A percentile compares a stretch with the other conserved stretches of the same genome.
Evolutionary conservation across 2,329 filamentous ascomycete species (phyloP).

Genomic region (Alternaria triticina): DNA sequence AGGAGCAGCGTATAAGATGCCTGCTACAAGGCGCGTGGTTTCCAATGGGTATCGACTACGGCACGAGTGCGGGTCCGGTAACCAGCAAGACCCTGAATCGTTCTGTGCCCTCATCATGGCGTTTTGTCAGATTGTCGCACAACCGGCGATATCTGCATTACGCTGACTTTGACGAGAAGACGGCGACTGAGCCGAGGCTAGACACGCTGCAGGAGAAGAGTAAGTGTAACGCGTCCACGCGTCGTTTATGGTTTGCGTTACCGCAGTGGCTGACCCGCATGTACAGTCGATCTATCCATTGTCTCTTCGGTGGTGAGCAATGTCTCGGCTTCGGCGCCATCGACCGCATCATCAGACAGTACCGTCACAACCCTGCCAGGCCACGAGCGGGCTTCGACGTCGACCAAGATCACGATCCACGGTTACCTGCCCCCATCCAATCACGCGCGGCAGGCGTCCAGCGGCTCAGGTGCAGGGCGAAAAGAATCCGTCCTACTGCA

Average conservation of each 20-base stretch:
- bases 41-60: constrained; percentile 59
- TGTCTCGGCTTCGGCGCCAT: constrained; percentile 69
- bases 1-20: constrained; percentile 92
- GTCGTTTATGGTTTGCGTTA: constrained; percentile 21
- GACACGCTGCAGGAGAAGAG: constrained; percentile 77
- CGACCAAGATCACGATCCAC: constrained; percentile 91
- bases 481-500: constrained; percentile 79
- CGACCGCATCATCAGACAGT: constrained; percentile 56
- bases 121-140: constrained; percentile 87
- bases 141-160: constrained; percentile 92
- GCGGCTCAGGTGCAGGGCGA: constrained; percentile 39
- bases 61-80: constrained; percentile 54
- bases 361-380: constrained; percentile 52
- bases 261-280: constrained; percentile 36
- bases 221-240: constrained; percentile 43
- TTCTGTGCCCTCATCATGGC: constrained; percentile 66
- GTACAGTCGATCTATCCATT: constrained; percentile 75
- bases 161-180: constrained; percentile 76
- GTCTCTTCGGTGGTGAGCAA: constrained; percentile 96
- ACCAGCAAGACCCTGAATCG: constrained; percentile 51
- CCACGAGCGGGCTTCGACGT: constrained; percentile 49
- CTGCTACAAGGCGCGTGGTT: constrained; percentile 93
- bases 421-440: constrained; percentile 62
- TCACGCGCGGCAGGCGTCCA: constrained; percentile 37
- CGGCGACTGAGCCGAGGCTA: constrained; percentile 70